Evolutionary conservation across 1,284 basidiomycete genomes (phyloP), one percentile per base, ranked within the genome.

Genomic region (Apiotrichum domesticum): DNA sequence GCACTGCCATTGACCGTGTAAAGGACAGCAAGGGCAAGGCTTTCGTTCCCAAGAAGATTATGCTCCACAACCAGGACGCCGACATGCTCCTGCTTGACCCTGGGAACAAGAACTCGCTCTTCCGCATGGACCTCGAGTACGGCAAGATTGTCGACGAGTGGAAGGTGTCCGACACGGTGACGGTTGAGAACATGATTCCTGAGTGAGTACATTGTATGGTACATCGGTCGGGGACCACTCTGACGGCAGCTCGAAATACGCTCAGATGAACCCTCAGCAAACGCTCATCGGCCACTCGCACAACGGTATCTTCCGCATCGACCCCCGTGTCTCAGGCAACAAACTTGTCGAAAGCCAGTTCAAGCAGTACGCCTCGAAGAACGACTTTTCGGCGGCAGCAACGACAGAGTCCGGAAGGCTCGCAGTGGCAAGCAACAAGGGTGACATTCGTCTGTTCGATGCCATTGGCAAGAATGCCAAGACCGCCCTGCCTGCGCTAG

Each of bases 111-210:
- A 85, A 93, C 67, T 87, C 92, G 0, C 78, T 99, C 40, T 98
- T 86, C 79, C 86, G 82, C 64, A 86, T 98, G 83, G 96, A 98
- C 75, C 84, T 98, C 62, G 91, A 95, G 75, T 87, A 87, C 46
- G 96, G 93, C 50, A 96, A 98, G 79, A 87, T 99, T 43, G 92
- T 98, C 7, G 96, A 99, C 70, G 95, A 98, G 75, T 98, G 93
- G 94, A 95, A 94, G 73, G 86, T 98, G 14, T 87, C 94, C 70
- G 92, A 97, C 50, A 82, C 88, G 67, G 82, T 98, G 57, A 80
- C 82, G 13, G 89, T 98, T 57, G 83, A 87, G 71, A 87, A 95
- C 71, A 90, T 98, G 68, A 84, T 95, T 1, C 94, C 96, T 4
- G 87, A 91, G 75, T 75, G 51, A 61, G 73, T 70, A 41, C 35